phyloP scores from a whole-genome alignment of 805 yeast genomes.

The Starmerella khaoyaiensis region DNA sequence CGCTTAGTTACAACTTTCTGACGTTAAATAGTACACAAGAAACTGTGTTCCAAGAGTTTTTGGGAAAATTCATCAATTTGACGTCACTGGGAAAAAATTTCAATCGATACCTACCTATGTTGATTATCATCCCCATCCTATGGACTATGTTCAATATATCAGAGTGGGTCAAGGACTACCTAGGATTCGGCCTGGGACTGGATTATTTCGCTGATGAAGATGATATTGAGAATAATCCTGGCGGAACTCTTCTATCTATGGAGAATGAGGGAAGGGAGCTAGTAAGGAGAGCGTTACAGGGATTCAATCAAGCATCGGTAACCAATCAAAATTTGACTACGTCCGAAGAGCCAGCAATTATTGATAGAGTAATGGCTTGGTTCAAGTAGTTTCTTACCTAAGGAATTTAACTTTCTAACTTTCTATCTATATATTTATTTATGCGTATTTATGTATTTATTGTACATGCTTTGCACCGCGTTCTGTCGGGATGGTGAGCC shows the following conservation, averaged over 20 bases:
- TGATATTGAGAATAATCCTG: constrained; percentile 15
- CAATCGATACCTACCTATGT: constrained; percentile 64
- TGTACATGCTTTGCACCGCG: too few species aligned
- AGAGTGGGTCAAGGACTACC: constrained; percentile 40
- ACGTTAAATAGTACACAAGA: constrained; percentile 45
- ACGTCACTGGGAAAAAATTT: constrained; percentile 61
- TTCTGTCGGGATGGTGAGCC: too few species aligned
- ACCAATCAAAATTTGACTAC: too few species aligned
- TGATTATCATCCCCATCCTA: constrained; percentile 55
- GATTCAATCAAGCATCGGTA: constrained; percentile 2
- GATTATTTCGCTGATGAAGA: constrained; percentile 30
- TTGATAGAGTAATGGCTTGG: too few species aligned
- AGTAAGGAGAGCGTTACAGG: constrained; percentile 25
- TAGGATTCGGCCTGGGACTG: constrained; percentile 30
- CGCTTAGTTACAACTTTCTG: constrained; percentile 65
- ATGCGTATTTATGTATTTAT: too few species aligned
- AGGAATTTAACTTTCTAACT: too few species aligned
- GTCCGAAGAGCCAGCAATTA: too few species aligned
- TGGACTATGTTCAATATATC: constrained; percentile 55
- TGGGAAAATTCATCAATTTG: constrained; percentile 62
- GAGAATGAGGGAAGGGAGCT: constrained; percentile 28
- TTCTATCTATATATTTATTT: too few species aligned
- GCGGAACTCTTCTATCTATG: constrained; percentile 11
- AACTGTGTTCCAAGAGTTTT: constrained; percentile 53
- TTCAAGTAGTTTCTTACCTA: too few species aligned